Evolutionary conservation across 2,329 filamentous ascomycete species (phyloP).

Genomic region (Didymellaceae sp.): DNA sequence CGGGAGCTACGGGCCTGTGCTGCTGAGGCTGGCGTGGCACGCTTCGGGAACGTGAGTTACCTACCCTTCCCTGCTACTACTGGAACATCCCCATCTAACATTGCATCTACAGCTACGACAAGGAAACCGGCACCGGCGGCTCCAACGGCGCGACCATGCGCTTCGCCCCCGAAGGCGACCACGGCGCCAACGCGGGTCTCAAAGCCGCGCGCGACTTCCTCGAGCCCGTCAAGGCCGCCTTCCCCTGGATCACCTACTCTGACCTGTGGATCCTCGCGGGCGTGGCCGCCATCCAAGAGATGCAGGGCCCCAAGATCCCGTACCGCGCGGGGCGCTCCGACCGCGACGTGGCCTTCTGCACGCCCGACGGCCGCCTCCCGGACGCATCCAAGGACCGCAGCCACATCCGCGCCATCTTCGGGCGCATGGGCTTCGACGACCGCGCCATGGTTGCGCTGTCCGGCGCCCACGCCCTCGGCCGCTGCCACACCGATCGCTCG

Average conservation of each 20-base stretch:
- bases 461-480: conserved; percentile 83
- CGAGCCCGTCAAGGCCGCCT: conserved; percentile 84
- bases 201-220: conserved; percentile 88
- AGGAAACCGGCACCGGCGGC: conserved; percentile 84
- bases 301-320: conserved; percentile 86
- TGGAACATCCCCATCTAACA: conserved; percentile 21
- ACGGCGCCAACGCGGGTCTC: conserved; percentile 93
- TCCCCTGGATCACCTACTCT: conserved; percentile 95
- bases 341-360: conserved; percentile 81
- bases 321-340: conserved; percentile 88
- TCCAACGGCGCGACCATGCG: conserved; percentile 98
- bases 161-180: conserved; percentile 84
- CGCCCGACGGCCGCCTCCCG: conserved; percentile 88
- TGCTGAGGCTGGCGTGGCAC: conserved; percentile 93
- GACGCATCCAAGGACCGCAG: conserved; percentile 77
- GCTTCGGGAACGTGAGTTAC: conserved; percentile 73
- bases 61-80: neutral
- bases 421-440: conserved; percentile 97
- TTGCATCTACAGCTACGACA: conserved; percentile 70
- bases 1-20: conserved; percentile 91
- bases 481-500: conserved; percentile 87
- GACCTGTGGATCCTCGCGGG: conserved; percentile 95
- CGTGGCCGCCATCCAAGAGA: conserved; percentile 88
- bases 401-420: conserved; percentile 91
- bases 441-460: conserved; percentile 91